Percentiles rank a stretch among this genome's conserved stretches.
phyloP scores from a whole-genome alignment of 208 protist genomes.

The Angomonas desouzai region DNA sequence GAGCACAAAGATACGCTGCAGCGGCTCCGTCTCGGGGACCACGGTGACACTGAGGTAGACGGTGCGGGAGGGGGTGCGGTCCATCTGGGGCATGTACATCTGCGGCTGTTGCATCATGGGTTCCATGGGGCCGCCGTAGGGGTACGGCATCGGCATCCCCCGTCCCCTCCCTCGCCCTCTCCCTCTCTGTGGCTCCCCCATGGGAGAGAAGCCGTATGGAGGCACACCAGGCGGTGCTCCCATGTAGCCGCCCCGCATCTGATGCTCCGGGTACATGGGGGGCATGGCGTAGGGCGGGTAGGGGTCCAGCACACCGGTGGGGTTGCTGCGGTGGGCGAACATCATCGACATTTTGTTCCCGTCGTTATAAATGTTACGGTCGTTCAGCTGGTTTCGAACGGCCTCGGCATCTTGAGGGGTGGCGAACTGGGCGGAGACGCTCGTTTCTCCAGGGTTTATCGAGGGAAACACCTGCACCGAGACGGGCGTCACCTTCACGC shows the following conservation, averaged over 20 bases:
- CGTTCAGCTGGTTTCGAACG: conserved; percentile 66
- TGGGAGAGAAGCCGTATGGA: conserved; percentile 19
- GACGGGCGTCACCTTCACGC: conserved; percentile 56
- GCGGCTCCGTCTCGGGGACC: conserved; percentile 68
- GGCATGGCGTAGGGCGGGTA: conserved; percentile 8
- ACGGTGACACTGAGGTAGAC: conserved; percentile 78
- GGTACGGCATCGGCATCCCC: conserved; percentile 23
- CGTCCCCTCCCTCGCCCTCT: conserved; percentile 25
- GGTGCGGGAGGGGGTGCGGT: conserved; percentile 27
- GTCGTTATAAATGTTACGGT: conserved; percentile 88
- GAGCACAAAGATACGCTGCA: conserved; percentile 80
- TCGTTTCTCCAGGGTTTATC: conserved; percentile 49
- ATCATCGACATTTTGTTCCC: conserved; percentile 82
- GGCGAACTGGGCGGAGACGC: conserved; percentile 72
- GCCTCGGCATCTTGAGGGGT: conserved; percentile 56
- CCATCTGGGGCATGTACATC: conserved; percentile 18
- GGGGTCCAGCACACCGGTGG: conserved; percentile 4
- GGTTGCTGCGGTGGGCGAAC: conserved; percentile 29
- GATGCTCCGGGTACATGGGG: conserved; percentile 10
- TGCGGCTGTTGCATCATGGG: conserved; percentile 9
- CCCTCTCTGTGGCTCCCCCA: conserved; percentile 15
- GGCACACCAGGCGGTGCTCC: too few species aligned
- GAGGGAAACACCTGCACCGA: conserved; percentile 57
- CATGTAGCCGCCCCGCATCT: conserved; percentile 15
- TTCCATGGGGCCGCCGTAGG: conserved; percentile 4